These are phyloP conservation scores for Macadamia tetraphylla DNA, from an alignment of 164 flowering plant species.

Conservation along the genomic window DNA sequence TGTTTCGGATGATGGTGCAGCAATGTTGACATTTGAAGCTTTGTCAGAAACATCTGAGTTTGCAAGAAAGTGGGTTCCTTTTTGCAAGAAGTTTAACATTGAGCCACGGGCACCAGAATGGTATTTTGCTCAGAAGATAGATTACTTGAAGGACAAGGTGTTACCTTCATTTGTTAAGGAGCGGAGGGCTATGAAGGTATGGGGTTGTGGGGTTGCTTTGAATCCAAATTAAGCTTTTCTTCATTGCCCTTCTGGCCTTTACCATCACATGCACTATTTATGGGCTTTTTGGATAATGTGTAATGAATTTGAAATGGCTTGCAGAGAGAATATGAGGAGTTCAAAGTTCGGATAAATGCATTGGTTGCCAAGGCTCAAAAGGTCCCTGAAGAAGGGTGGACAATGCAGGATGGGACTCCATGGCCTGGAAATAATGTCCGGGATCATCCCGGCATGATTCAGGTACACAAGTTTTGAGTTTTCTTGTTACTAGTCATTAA, in stretches of 20 bases:
- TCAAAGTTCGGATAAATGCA: conserved; percentile 68
- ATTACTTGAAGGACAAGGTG: conserved; percentile 61
- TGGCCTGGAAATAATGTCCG: conserved; percentile 81
- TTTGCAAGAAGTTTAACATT: conserved; percentile 60
- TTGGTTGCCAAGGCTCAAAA: conserved; percentile 66
- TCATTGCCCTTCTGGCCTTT: background rate
- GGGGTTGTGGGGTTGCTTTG: background rate
- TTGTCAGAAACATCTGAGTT: conserved; percentile 69
- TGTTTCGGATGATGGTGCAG: conserved; percentile 82
- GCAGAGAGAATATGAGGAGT: conserved; percentile 78
- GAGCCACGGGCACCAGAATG: conserved; percentile 75
- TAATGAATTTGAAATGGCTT: conserved; percentile 6
- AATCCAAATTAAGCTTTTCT: no score
- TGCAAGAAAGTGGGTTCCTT: conserved; percentile 72
- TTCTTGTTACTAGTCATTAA: background rate
- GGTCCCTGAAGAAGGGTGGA: conserved; percentile 79
- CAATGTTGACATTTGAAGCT: conserved; percentile 71
- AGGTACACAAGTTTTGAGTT: conserved; percentile 27
- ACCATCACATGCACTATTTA: background rate
- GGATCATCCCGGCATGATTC: conserved; percentile 90
- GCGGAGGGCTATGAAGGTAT: conserved; percentile 70
- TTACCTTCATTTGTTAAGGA: conserved; percentile 61
- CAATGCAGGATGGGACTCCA: conserved; percentile 74
- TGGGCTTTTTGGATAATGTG: background rate
- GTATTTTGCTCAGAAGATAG: conserved; percentile 60